Evolutionary conservation across 2,329 filamentous ascomycete species (phyloP).

Genomic region (Dothidotthia symphoricarpi): DNA sequence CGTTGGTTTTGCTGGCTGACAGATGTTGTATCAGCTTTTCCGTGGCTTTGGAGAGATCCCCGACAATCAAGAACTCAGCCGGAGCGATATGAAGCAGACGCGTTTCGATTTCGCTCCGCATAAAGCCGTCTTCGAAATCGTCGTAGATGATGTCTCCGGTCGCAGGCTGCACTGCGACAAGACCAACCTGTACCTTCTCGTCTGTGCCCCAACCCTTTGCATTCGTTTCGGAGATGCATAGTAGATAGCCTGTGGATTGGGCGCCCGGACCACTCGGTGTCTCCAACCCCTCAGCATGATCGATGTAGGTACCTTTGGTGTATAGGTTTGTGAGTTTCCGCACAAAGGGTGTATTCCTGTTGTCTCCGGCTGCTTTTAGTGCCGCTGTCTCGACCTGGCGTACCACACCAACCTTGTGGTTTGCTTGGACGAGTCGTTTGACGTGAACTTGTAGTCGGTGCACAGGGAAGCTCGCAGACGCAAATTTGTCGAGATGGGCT

Average conservation of each 20-base stretch:
- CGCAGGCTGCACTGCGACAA: conserved; percentile 90
- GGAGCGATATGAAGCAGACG: conserved; percentile 92
- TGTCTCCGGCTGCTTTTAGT: conserved; percentile 91
- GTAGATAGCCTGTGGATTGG: conserved; percentile 73
- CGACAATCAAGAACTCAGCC: conserved; percentile 91
- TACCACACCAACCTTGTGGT: conserved; percentile 94
- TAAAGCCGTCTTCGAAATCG: conserved; percentile 94
- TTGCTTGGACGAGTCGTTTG: conserved; percentile 85
- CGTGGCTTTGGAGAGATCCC: conserved; percentile 82
- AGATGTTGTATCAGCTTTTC: conserved; percentile 90
- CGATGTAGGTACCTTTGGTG: conserved; percentile 96
- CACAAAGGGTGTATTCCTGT: conserved; percentile 86
- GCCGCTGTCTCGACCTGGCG: conserved; percentile 93
- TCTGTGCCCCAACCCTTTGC: conserved; percentile 80
- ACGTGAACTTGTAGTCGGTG: conserved; percentile 90
- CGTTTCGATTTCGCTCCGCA: conserved; percentile 95
- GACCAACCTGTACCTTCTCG: conserved; percentile 87
- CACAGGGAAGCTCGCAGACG: conserved; percentile 91
- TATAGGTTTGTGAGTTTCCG: conserved; percentile 94
- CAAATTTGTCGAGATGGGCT: conserved; percentile 86
- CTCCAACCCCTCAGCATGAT: conserved; percentile 82
- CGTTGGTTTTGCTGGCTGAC: conserved; percentile 81
- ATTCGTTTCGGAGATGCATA: conserved; percentile 85
- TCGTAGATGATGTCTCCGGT: conserved; percentile 97
- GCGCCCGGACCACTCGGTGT: conserved; percentile 52